These are phyloP conservation scores for Batrachochytrium dendrobatidis DNA, from an alignment of 371 early-diverging fungal species.

Conservation along the genomic window DNA sequence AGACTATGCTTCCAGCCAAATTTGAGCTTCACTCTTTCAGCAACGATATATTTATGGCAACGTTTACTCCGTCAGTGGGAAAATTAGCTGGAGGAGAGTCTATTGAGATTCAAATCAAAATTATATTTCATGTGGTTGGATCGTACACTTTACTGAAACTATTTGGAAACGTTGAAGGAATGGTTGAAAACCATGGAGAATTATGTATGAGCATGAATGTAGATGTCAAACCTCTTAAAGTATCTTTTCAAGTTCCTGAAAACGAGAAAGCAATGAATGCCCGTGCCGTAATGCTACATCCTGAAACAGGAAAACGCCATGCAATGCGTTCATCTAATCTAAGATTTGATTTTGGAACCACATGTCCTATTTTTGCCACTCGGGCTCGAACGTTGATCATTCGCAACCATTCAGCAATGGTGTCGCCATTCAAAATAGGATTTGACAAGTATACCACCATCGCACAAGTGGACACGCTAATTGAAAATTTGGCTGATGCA, in stretches of 20 bases:
- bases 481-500: too few relatives aligned
- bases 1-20: slow-evolving; percentile 19
- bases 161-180: slow-evolving; percentile 24
- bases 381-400: slow-evolving; percentile 24
- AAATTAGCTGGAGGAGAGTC: slow-evolving; percentile 11
- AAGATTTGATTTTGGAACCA: slow-evolving; percentile 30
- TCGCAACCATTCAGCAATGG: slow-evolving; percentile 28
- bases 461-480: slow-evolving; percentile 7
- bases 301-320: neutral
- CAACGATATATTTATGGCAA: slow-evolving; percentile 5
- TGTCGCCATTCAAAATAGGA: slow-evolving; percentile 25
- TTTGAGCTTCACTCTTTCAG: slow-evolving; percentile 18
- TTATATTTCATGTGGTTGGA: slow-evolving; percentile 15
- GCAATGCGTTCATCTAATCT: neutral
- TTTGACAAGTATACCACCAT: slow-evolving; percentile 28
- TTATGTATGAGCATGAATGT: slow-evolving; percentile 15
- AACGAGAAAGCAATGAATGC: neutral
- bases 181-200: slow-evolving; percentile 33
- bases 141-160: slow-evolving; percentile 8
- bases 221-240: slow-evolving; percentile 16
- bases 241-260: slow-evolving; percentile 11
- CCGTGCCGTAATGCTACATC: neutral
- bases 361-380: slow-evolving; percentile 36
- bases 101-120: slow-evolving; percentile 12
- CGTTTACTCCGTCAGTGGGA: slow-evolving; percentile 16